Evolutionary conservation across 257 asterid species (phyloP).

Genomic region (Solanum tacnaense): DNA sequence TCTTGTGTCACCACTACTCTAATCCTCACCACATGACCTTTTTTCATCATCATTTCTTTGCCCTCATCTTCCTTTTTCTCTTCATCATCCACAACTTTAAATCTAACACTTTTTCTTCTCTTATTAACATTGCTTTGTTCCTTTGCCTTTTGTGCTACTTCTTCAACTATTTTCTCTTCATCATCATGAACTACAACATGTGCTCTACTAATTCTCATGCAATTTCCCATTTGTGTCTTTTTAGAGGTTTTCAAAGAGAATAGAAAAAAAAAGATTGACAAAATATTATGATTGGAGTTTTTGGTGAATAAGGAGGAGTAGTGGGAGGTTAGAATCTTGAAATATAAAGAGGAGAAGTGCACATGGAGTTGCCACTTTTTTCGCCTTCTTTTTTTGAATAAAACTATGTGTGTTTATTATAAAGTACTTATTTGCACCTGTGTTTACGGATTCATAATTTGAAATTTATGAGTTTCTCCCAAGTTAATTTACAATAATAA

Average conservation of each 20-base stretch:
- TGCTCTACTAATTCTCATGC: conserved; percentile 2
- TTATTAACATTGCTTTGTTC: not conserved
- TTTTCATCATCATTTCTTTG: not conserved
- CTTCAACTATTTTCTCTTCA: not conserved
- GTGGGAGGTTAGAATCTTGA: not conserved
- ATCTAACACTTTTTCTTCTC: conserved; percentile 1
- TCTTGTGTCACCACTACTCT: conserved; percentile 17
- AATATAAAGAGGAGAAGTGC: not conserved
- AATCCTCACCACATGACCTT: conserved; percentile 13
- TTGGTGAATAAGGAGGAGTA: not conserved
- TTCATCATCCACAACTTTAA: not conserved
- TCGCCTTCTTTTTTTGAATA: not conserved
- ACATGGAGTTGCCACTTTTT: conserved; percentile 2
- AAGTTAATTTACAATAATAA: not conserved
- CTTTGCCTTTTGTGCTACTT: not conserved
- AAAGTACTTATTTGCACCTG: not conserved
- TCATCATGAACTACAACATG: not conserved
- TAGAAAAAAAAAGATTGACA: not conserved
- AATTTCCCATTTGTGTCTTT: conserved; percentile 10
- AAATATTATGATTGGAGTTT: not conserved
- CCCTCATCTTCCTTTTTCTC: not conserved
- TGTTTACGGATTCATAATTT: not conserved
- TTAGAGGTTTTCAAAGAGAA: not conserved
- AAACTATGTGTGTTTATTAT: not conserved
- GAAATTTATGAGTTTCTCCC: not conserved